Conservation (phyloP, 495 filamentous ascomycete species). For the Daldinia loculata region DNA sequence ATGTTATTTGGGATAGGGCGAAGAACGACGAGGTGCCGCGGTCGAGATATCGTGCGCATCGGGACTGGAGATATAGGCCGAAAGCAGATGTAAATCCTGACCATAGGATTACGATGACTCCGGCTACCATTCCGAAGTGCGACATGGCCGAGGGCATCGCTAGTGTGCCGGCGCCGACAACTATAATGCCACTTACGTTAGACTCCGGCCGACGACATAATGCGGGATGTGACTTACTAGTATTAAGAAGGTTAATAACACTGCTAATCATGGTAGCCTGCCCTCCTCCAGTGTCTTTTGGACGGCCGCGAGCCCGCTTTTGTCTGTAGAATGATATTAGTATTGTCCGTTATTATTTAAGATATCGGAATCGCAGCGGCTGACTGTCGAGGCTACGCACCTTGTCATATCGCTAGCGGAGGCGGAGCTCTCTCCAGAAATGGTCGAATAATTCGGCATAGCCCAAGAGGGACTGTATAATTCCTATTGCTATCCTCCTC, state of each 20-base stretch:
- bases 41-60: slow-evolving; percentile 91
- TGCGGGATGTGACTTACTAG: slow-evolving; percentile 65
- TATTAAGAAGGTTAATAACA: slow-evolving; percentile 95
- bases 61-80: slow-evolving; percentile 91
- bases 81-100: slow-evolving; percentile 88
- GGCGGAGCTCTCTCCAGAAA: slow-evolving; percentile 48
- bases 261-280: slow-evolving; percentile 90
- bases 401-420: slow-evolving; percentile 52
- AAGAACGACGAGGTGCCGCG: slow-evolving; percentile 83
- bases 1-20: slow-evolving; percentile 92
- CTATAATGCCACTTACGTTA: slow-evolving; percentile 53
- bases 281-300: slow-evolving; percentile 62
- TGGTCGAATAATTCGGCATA: slow-evolving; percentile 58
- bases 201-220: neutral
- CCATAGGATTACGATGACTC: slow-evolving; percentile 87
- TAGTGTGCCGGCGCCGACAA: slow-evolving; percentile 91
- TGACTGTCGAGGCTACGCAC: slow-evolving; percentile 32
- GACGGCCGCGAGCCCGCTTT: slow-evolving; percentile 45
- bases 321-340: slow-evolving; percentile 39
- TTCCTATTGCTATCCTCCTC: slow-evolving; percentile 11
- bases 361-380: neutral
- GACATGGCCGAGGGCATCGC: slow-evolving; percentile 95
- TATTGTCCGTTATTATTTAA: slow-evolving; percentile 6
- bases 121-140: slow-evolving; percentile 87
- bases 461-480: slow-evolving; percentile 26